Evolutionary conservation across 192 early-diverging fungal genomes (phyloP).

Genomic region (Backusella westeae): DNA sequence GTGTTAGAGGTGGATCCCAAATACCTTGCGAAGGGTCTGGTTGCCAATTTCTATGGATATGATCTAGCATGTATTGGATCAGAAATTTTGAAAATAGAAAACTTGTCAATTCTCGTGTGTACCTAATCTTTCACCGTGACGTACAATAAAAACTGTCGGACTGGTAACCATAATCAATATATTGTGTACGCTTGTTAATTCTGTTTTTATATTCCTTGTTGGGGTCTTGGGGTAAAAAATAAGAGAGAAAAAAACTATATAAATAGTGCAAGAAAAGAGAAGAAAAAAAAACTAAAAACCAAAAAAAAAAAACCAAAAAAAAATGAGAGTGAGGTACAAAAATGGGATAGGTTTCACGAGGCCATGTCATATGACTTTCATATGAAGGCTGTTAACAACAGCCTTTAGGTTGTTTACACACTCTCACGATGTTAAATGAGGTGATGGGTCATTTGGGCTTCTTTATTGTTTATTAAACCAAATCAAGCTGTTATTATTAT

Average conservation of each 20-base stretch:
- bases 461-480: background rate
- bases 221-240: slow-evolving; percentile 9
- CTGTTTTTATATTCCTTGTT: background rate
- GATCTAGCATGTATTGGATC: slow-evolving; percentile 21
- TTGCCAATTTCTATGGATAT: slow-evolving; percentile 28
- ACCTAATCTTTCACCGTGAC: slow-evolving; percentile 40
- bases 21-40: slow-evolving; percentile 33
- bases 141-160: slow-evolving; percentile 33
- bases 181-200: background rate
- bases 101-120: background rate
- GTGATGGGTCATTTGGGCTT: background rate
- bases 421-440: background rate
- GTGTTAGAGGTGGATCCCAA: slow-evolving; percentile 33
- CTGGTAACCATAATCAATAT: background rate
- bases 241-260: background rate
- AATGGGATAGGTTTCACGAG: slow-evolving; percentile 7
- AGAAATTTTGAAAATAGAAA: background rate
- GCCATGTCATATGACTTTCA: slow-evolving; percentile 1
- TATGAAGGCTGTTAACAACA: background rate
- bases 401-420: background rate
- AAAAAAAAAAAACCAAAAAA: background rate
- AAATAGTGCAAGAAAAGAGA: background rate
- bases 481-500: background rate
- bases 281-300: background rate
- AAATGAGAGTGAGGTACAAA: background rate